phyloP scores from a whole-genome alignment of 441 rosid genomes.

The Manihot esculenta region DNA sequence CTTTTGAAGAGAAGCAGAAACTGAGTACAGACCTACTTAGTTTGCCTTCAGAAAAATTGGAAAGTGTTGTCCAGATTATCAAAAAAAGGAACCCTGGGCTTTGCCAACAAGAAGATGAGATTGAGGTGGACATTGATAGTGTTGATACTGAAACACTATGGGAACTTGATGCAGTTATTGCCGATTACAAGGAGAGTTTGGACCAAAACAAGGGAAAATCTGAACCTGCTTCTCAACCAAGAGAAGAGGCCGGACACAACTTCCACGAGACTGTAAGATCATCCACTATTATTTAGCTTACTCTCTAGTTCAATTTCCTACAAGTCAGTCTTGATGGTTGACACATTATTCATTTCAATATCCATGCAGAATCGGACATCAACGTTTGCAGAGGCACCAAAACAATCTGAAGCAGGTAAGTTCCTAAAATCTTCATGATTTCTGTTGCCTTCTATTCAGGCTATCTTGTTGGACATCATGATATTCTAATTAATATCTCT shows the following conservation, averaged over 20 bases:
- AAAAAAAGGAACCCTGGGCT: conserved; percentile 80
- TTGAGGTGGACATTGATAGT: conserved; percentile 89
- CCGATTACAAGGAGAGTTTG: conserved; percentile 46
- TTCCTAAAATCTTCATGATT: conserved; percentile 19
- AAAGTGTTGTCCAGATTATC: conserved; percentile 79
- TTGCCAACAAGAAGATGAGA: conserved; percentile 78
- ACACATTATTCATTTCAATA: conserved; percentile 16
- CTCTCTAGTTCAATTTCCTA: conserved; percentile 12
- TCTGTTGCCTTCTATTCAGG: conserved; percentile 1
- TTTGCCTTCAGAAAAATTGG: conserved; percentile 89
- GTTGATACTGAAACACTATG: conserved; percentile 84
- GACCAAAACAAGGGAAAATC: conserved; percentile 45
- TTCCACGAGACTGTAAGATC: conserved; percentile 45
- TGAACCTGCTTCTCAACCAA: conserved; percentile 45
- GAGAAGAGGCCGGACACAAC: conserved; percentile 36
- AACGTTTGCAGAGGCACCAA: conserved; percentile 32
- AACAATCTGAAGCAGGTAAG: conserved; percentile 52
- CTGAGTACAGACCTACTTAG: conserved; percentile 73
- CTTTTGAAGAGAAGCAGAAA: conserved; percentile 91
- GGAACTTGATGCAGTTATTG: conserved; percentile 78
- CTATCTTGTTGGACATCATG: conserved; percentile 2
- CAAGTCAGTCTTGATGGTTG: conserved; percentile 12
- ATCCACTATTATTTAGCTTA: conserved; percentile 16
- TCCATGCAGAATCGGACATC: conserved; percentile 48
- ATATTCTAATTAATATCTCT: conserved; percentile 16